Conservation (phyloP, 371 early-diverging fungal species). For the Syncephalastrum monosporum region DNA sequence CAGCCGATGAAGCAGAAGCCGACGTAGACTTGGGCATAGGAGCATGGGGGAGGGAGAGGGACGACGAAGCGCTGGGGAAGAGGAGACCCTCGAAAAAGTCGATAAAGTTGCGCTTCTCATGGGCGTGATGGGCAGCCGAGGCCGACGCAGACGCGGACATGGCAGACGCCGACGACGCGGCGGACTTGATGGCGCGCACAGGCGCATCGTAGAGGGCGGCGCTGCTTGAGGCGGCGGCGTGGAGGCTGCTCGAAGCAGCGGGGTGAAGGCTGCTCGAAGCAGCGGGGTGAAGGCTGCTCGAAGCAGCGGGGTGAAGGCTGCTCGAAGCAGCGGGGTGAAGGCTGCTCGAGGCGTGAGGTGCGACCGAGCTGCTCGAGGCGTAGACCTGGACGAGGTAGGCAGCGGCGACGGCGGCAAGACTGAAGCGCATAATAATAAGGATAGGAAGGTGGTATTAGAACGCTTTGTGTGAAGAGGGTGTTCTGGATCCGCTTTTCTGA, state of each 20-base stretch:
- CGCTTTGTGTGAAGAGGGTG: too few relatives aligned
- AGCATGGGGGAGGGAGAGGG: neutral
- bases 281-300: neutral
- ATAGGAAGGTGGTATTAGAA: too few relatives aligned
- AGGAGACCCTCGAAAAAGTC: constrained; percentile 9
- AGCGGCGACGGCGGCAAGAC: constrained; percentile 12
- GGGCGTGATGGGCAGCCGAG: constrained; percentile 5
- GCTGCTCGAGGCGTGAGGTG: too few relatives aligned
- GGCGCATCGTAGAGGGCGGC: constrained; percentile 2
- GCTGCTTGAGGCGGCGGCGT: too few relatives aligned
- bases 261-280: neutral
- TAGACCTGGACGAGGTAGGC: constrained; percentile 8
- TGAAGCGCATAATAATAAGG: constrained; percentile 13
- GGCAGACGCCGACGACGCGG: constrained; percentile 12
- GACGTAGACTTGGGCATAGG: neutral
- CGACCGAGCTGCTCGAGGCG: neutral
- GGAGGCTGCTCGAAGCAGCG: constrained; percentile 2
- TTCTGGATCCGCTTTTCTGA: too few relatives aligned
- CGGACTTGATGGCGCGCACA: constrained; percentile 2
- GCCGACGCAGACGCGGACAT: constrained; percentile 6
- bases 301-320: neutral
- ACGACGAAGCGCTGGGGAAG: constrained; percentile 3
- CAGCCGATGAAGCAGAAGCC: constrained; percentile 4
- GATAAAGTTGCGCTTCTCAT: constrained; percentile 8
- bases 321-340: constrained; percentile 7